Base-by-base conservation (phyloP, 139 green algal genomes). In the Chlorella sp. region DNA sequence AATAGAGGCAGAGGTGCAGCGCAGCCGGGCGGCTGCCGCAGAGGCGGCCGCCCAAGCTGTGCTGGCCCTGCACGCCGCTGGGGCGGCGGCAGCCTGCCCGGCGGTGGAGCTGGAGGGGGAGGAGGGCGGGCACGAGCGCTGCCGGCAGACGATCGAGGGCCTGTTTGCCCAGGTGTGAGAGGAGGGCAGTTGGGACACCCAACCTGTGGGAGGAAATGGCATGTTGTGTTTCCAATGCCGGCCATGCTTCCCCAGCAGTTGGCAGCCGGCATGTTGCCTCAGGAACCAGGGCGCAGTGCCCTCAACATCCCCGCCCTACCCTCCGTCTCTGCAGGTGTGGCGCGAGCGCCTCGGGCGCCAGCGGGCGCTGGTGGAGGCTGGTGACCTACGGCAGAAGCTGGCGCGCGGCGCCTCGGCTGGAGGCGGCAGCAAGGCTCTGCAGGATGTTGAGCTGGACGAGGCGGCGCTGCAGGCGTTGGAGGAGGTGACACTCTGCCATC, bases 311-410 rank as follows among this genome's bases (percentile, higher is more conserved):
- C n/a, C 46, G 34, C 22, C 2, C 60, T 24, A 9, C 34, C 2
- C 26, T 24, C 41, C 24, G 9, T 14, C 14, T 11, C 34, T 26
- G 54, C 76, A 81, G 77, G 56, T 83, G 62, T 83, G 78, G 78
- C 78, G 78, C 8, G 78, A 83, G 78, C 62, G 78, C 16, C 78
- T 83, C n/a, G 78, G 28, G 0, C 78, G 78, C 0, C 78, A 83
- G 78, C 46, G 48, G 41, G 78, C 62, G 14, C 30, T 75, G 62
- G 78, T 41, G 3, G 26, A 62, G 41, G 78, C 43, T 0, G 13
- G 20, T 6, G 62, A 83, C 60, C 43, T 60, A 41, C 62, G 43
- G 14, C 78, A 41, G 62, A 24, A 44, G 32, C 36, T 44, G 28
- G 76, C 38, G 8, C 26, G 41, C 41, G 26, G 40, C 24, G 36